Conservation (phyloP, 495 filamentous ascomycete genomes). For the Neurospora sublineolata region DNA sequence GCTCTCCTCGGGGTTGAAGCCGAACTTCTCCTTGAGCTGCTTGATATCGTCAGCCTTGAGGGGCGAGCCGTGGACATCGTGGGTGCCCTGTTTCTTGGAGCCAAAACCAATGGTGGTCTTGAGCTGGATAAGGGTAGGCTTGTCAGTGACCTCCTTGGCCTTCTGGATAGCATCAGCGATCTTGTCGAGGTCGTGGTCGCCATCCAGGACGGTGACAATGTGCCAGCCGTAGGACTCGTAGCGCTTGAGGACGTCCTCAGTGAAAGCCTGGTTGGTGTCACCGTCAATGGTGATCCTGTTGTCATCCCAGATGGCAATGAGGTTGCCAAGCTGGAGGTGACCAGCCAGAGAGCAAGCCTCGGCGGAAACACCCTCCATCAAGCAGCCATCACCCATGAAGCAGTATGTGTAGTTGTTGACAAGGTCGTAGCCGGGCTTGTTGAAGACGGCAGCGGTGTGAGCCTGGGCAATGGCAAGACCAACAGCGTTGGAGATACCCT, state of each 20-base stretch:
- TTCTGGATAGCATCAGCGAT: conserved; percentile 84
- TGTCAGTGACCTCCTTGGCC: conserved; percentile 80
- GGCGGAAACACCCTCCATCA: conserved; percentile 93
- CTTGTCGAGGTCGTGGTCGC: conserved; percentile 76
- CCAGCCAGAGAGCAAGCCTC: conserved; percentile 90
- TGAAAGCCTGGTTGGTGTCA: conserved; percentile 90
- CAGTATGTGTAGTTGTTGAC: conserved; percentile 92
- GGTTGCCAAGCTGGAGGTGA: conserved; percentile 93
- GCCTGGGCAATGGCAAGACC: conserved; percentile 94
- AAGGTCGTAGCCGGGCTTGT: conserved; percentile 89
- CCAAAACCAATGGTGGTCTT: conserved; percentile 97
- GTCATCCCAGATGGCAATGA: conserved; percentile 95
- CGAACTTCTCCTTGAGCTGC: conserved; percentile 84
- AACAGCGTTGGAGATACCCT: conserved; percentile 90
- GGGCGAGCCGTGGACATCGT: conserved; percentile 88
- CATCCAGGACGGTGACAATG: conserved; percentile 70
- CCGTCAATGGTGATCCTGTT: conserved; percentile 93
- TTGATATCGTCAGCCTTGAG: conserved; percentile 89
- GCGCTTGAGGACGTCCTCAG: conserved; percentile 89
- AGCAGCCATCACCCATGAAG: conserved; percentile 97
- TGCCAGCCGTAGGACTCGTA: conserved; percentile 99
- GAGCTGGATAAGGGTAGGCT: conserved; percentile 93
- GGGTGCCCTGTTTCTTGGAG: conserved; percentile 84
- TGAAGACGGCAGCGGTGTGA: conserved; percentile 81
- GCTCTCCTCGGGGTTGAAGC: conserved; percentile 87